These are phyloP conservation scores for Pseudogymnoascus sp. DNA, from an alignment of 2,329 filamentous ascomycete genomes.

Conservation along the genomic window DNA sequence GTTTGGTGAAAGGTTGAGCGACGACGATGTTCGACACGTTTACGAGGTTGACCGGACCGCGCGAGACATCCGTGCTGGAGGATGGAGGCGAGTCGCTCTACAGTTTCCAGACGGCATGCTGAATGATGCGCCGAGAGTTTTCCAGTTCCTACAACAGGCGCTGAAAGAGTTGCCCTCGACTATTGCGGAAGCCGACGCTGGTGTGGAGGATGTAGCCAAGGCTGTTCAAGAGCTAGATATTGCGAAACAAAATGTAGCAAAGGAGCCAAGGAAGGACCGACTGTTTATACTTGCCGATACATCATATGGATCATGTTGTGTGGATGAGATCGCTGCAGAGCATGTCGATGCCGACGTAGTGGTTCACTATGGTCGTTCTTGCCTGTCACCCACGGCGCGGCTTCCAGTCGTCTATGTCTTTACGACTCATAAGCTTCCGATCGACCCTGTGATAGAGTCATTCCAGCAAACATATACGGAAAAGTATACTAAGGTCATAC, in stretches of 20 bases:
- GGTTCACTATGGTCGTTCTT: constrained; percentile 88
- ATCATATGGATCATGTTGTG: constrained; percentile 93
- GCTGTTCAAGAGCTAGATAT: constrained; percentile 10
- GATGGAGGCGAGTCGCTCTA: constrained; percentile 72
- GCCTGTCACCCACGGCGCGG: constrained; percentile 79
- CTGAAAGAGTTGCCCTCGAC: constrained; percentile 28
- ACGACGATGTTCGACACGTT: constrained; percentile 63
- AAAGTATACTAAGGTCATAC: constrained; percentile 53
- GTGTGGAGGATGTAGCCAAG: constrained; percentile 15
- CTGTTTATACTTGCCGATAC: constrained; percentile 90
- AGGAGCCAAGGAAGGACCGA: constrained; percentile 18
- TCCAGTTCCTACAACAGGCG: constrained; percentile 51
- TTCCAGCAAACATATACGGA: constrained; percentile 64
- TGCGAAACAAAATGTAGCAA: constrained; percentile 24
- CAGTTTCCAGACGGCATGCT: constrained; percentile 96
- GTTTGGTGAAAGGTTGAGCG: constrained; percentile 22
- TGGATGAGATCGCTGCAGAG: constrained; percentile 93
- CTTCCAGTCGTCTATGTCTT: constrained; percentile 88
- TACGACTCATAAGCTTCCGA: constrained; percentile 62
- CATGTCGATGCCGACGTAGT: constrained; percentile 86
- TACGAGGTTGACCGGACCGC: constrained; percentile 84
- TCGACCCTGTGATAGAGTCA: constrained; percentile 43
- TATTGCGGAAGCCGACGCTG: constrained; percentile 5
- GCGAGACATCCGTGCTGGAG: constrained; percentile 60
- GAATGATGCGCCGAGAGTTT: constrained; percentile 72